Conservation (phyloP, 2,329 filamentous ascomycete species). For the Triangularia verruculosa region DNA sequence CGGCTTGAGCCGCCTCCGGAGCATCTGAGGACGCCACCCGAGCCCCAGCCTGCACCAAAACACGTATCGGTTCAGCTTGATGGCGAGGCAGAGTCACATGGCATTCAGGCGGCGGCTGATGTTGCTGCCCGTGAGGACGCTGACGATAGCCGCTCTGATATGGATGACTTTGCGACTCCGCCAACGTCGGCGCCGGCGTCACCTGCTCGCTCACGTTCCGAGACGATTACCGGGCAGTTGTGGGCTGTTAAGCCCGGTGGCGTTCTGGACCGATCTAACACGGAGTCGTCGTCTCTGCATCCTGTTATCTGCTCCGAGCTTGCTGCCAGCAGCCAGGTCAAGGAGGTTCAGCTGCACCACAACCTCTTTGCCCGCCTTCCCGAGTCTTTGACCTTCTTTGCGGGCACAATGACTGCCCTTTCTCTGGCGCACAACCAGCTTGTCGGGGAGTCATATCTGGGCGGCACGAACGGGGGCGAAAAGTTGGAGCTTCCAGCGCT, state of each 20-base stretch:
- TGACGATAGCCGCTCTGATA: conserved; percentile 49
- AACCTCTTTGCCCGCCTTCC: conserved; percentile 74
- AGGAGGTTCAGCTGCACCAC: conserved; percentile 67
- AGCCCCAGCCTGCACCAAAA: conserved; percentile 16
- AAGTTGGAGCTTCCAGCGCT: conserved; percentile 69
- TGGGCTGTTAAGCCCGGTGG: conserved; percentile 60
- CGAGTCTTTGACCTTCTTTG: conserved; percentile 66
- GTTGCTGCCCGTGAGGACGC: conserved; percentile 29
- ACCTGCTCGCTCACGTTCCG: conserved; percentile 47
- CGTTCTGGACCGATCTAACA: conserved; percentile 67
- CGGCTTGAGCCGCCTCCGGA: conserved; percentile 59
- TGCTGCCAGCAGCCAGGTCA: conserved; percentile 50
- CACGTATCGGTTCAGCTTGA: not conserved
- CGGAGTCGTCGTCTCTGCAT: conserved; percentile 59
- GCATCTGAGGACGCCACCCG: conserved; percentile 33
- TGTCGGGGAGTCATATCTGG: conserved; percentile 61
- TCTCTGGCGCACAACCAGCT: conserved; percentile 75
- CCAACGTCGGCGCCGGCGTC: conserved; percentile 53
- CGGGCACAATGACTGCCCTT: conserved; percentile 66
- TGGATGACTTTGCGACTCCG: conserved; percentile 56
- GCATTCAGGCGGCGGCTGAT: conserved; percentile 28
- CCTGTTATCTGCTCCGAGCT: conserved; percentile 55
- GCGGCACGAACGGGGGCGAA: conserved; percentile 40
- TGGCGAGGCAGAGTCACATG: not conserved
- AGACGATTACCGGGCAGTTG: conserved; percentile 45